These are phyloP conservation scores for Botryobasidium botryosum DNA, from an alignment of 768 basidiomycete genomes.

Conservation along the genomic window DNA sequence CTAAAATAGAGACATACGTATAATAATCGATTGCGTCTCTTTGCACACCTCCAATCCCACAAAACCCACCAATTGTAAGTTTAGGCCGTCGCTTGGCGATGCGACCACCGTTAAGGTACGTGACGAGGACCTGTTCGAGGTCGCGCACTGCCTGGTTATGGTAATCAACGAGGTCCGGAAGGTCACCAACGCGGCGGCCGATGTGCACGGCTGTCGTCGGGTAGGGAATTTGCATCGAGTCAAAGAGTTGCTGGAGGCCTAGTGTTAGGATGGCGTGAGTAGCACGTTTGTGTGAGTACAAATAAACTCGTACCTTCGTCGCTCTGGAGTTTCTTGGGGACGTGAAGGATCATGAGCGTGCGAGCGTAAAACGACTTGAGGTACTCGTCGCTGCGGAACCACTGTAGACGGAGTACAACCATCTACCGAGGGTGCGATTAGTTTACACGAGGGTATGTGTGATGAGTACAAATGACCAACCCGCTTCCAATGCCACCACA, in stretches of 20 bases:
- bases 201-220: constrained; percentile 85
- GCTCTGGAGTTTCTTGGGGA: constrained; percentile 63
- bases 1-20: constrained; percentile 37
- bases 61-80: constrained; percentile 57
- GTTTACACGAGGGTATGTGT: neutral
- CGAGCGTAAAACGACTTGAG: constrained; percentile 83
- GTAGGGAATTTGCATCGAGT: constrained; percentile 57
- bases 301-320: too few species aligned
- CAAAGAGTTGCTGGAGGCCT: constrained; percentile 61
- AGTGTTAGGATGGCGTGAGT: too few species aligned
- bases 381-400: constrained; percentile 55
- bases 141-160: constrained; percentile 91
- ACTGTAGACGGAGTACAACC: constrained; percentile 59
- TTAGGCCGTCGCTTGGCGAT: constrained; percentile 69
- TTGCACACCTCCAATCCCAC: constrained; percentile 71
- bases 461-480: neutral
- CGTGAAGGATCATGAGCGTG: constrained; percentile 66
- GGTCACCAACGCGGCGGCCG: constrained; percentile 68
- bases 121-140: constrained; percentile 75
- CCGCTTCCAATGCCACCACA: constrained; percentile 49
- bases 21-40: constrained; percentile 90
- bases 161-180: constrained; percentile 80
- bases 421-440: constrained; percentile 25
- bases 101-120: constrained; percentile 70
- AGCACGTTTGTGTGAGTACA: too few species aligned